A percentile compares a stretch with the other conserved stretches of the same genome.
These are phyloP conservation scores for Aureobasidium leucospermi DNA, from an alignment of 2,329 filamentous ascomycete genomes.

Conservation along the genomic window DNA sequence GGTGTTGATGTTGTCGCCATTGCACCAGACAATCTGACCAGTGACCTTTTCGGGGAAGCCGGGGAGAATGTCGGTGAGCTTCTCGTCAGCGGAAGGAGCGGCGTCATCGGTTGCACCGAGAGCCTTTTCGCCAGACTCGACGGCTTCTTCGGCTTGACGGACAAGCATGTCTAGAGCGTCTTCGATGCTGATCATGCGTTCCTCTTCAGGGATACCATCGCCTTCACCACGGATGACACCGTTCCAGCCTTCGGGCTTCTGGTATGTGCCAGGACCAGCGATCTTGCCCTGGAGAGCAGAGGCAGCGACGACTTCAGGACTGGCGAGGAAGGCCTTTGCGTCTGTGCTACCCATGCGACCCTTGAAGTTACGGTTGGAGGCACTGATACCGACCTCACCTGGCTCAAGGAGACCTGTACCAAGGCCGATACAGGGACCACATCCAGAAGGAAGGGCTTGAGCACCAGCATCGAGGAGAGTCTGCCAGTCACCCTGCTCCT, in stretches of 20 bases:
- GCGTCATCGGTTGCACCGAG: slow-evolving; percentile 26
- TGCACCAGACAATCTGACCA: slow-evolving; percentile 83
- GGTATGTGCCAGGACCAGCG: slow-evolving; percentile 69
- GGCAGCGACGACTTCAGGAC: slow-evolving; percentile 85
- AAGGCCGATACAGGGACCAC: slow-evolving; percentile 80
- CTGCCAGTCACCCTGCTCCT: slow-evolving; percentile 82
- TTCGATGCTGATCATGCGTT: slow-evolving; percentile 59
- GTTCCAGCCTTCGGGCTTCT: slow-evolving; percentile 59
- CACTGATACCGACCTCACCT: slow-evolving; percentile 80
- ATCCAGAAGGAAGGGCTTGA: slow-evolving; percentile 61
- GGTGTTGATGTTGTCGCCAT: slow-evolving; percentile 82
- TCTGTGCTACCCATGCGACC: slow-evolving; percentile 78
- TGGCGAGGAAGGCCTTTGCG: slow-evolving; percentile 78
- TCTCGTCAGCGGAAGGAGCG: slow-evolving; percentile 27
- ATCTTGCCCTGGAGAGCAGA: slow-evolving; percentile 71
- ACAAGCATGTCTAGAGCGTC: slow-evolving; percentile 67
- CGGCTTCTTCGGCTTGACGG: slow-evolving; percentile 57
- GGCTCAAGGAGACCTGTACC: slow-evolving; percentile 71
- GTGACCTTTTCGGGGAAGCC: slow-evolving; percentile 78
- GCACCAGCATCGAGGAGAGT: slow-evolving; percentile 74
- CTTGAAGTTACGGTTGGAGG: slow-evolving; percentile 84
- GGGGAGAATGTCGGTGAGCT: slow-evolving; percentile 64
- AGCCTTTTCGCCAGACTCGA: slow-evolving; percentile 47
- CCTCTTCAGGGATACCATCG: slow-evolving; percentile 55
- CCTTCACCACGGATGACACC: slow-evolving; percentile 67